Evolutionary conservation across 2,329 filamentous ascomycete genomes (phyloP).

Genomic region (Chrysosporium keratinophilum): DNA sequence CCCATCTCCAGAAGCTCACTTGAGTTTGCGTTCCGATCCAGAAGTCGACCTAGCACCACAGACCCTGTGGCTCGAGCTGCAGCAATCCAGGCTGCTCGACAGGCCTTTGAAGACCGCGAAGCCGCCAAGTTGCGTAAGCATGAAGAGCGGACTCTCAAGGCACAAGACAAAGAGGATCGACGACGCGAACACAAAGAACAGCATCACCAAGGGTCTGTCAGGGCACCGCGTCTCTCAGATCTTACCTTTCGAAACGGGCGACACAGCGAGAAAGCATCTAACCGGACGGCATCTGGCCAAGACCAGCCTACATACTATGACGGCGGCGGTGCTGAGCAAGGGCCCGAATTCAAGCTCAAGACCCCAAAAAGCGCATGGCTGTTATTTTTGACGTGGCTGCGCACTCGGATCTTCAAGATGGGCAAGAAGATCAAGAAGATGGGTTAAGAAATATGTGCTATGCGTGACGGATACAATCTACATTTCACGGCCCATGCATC

Average conservation of each 20-base stretch:
- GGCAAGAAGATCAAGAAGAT: conserved; percentile 26
- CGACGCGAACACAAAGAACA: conserved; percentile 34
- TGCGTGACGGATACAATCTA: conserved; percentile 1
- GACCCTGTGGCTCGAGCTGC: conserved; percentile 47
- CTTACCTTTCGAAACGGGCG: conserved; percentile 9
- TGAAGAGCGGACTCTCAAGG: conserved; percentile 43
- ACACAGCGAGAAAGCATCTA: conserved; percentile 8
- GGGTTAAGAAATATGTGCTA: neutral
- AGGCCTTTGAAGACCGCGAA: conserved; percentile 50
- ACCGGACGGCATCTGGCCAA: neutral
- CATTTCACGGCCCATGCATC: neutral
- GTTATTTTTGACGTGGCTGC: conserved; percentile 47
- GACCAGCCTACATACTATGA: neutral
- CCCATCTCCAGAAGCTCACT: conserved; percentile 47
- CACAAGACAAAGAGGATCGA: conserved; percentile 36
- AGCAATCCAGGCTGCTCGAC: conserved; percentile 45
- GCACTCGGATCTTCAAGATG: conserved; percentile 46
- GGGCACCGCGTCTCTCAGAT: conserved; percentile 8
- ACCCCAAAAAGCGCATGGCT: conserved; percentile 37
- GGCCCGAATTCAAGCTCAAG: conserved; percentile 17
- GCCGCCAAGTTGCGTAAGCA: conserved; percentile 46
- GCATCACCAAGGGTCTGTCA: conserved; percentile 1
- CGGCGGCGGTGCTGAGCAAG: neutral
- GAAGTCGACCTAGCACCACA: conserved; percentile 33
- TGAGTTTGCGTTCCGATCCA: conserved; percentile 46